Percentiles rank a stretch among this genome's conserved stretches.
phyloP scores from a whole-genome alignment of 352 stramenopile genomes.

The Phytophthora kernoviae region DNA sequence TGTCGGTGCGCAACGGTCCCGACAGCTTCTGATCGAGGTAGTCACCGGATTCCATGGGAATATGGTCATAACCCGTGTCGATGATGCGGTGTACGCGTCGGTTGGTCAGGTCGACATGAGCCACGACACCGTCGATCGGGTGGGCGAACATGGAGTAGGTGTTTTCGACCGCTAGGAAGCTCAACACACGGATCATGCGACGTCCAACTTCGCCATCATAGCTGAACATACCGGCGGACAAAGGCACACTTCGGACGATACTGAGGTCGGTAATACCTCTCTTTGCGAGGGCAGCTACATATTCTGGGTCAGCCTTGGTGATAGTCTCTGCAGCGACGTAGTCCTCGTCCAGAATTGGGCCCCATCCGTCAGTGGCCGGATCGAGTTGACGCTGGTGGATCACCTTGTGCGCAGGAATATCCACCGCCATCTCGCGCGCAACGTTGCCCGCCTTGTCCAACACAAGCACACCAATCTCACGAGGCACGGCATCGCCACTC shows the following conservation, averaged over 20 bases:
- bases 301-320: constrained; percentile 37
- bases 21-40: constrained; percentile 37
- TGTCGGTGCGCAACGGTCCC: constrained; percentile 33
- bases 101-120: constrained; percentile 41
- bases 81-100: constrained; percentile 30
- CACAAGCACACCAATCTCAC: constrained; percentile 37
- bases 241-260: constrained; percentile 24
- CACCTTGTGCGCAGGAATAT: constrained; percentile 27
- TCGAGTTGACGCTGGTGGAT: constrained; percentile 26
- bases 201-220: constrained; percentile 31
- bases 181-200: constrained; percentile 48
- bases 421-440: constrained; percentile 28
- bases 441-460: constrained; percentile 29
- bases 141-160: constrained; percentile 47
- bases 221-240: constrained; percentile 38
- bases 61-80: constrained; percentile 40
- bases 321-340: constrained; percentile 35
- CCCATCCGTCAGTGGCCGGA: constrained; percentile 35
- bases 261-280: constrained; percentile 34
- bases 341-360: constrained; percentile 40
- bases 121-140: constrained; percentile 40
- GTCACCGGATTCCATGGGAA: constrained; percentile 36
- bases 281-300: constrained; percentile 33
- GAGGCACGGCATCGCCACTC: constrained; percentile 26
- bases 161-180: constrained; percentile 29